Conservation (phyloP, 2,329 filamentous ascomycete genomes). For the Malbranchea cinnamomea region DNA sequence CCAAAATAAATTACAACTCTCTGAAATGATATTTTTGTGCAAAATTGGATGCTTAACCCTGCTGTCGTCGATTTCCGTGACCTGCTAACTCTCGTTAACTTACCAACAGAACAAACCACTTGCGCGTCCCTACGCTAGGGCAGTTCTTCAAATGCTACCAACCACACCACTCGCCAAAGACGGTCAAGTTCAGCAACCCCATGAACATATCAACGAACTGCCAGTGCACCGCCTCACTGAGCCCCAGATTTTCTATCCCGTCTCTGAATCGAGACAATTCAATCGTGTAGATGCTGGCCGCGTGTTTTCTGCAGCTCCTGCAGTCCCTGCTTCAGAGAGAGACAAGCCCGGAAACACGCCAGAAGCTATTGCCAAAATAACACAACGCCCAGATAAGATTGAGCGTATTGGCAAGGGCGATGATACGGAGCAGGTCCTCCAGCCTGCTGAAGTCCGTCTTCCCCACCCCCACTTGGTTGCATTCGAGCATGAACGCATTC, state of each 20-base stretch:
- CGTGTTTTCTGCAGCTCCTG: conserved; percentile 38
- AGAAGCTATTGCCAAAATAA: conserved; percentile 17
- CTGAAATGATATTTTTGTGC: conserved; percentile 36
- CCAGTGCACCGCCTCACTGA: conserved; percentile 41
- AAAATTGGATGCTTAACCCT: conserved; percentile 8
- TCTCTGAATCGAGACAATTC: conserved; percentile 48
- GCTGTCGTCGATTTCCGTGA: conserved; percentile 5
- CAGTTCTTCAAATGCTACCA: conserved; percentile 68
- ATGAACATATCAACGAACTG: conserved; percentile 52
- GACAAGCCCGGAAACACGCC: conserved; percentile 19
- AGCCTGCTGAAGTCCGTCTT: conserved; percentile 48
- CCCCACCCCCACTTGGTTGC: conserved; percentile 46
- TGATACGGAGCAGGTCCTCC: conserved; percentile 35
- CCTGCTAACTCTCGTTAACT: conserved; percentile 11
- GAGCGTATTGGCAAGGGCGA: conserved; percentile 30
- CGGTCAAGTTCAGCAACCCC: conserved; percentile 26
- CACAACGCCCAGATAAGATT: conserved; percentile 19
- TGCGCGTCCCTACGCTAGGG: conserved; percentile 60
- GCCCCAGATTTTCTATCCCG: conserved; percentile 46
- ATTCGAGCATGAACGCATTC: conserved; percentile 30
- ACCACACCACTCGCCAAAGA: conserved; percentile 36
- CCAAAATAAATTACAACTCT: conserved; percentile 59
- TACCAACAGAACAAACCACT: conserved; percentile 54
- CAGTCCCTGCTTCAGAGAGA: conserved; percentile 14
- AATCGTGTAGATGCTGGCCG: conserved; percentile 51